Evolutionary conservation across 352 stramenopile species (phyloP), one percentile per base, ranked within the genome.

Genomic region (Labyrinthula sp.): DNA sequence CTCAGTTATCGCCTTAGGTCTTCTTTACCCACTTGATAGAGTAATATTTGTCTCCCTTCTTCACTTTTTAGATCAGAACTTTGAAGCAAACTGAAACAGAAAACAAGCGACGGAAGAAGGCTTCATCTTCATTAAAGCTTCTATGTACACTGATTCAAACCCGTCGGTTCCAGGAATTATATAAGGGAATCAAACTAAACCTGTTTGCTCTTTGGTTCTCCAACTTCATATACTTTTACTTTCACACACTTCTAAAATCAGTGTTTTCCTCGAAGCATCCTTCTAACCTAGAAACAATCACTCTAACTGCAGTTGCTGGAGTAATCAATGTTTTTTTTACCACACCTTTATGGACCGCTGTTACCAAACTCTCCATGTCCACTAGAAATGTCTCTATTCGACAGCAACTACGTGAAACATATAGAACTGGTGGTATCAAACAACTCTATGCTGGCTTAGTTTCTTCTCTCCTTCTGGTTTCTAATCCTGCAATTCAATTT

Each of bases 401-500:
- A n/a, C n/a, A n/a, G n/a, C n/a, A n/a, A n/a, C n/a, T n/a, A n/a
- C n/a, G n/a, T n/a, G n/a, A n/a, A n/a, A n/a, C n/a, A n/a, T n/a
- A n/a, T n/a, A n/a, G n/a, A n/a, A n/a, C n/a, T n/a, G n/a, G n/a
- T n/a, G n/a, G 82, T 1, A 31, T 82, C 6, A 35, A 58, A 9
- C 72, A 74, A 45, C 69, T 94, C 33, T 94, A 80, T 80, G 79
- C 74, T 43, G 82, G 82, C 22, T 89, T 78, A 21, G 48, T 72
- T 17, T 71, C 79, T 18, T 92, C 79, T 30, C 54, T 94, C n/a
- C 66, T 92, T 2, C 68, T 93, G 9, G 80, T 94, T 31, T 84
- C 72, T 8, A 94, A 94, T 63, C 82, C 82, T 3, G 75, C 88
- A 34, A 88, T 94, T 50, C 80, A 94, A 65, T 89, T 89, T 59